phyloP scores from a whole-genome alignment of 2,329 filamentous ascomycete species.

The Ambrosiella cleistominuta region DNA sequence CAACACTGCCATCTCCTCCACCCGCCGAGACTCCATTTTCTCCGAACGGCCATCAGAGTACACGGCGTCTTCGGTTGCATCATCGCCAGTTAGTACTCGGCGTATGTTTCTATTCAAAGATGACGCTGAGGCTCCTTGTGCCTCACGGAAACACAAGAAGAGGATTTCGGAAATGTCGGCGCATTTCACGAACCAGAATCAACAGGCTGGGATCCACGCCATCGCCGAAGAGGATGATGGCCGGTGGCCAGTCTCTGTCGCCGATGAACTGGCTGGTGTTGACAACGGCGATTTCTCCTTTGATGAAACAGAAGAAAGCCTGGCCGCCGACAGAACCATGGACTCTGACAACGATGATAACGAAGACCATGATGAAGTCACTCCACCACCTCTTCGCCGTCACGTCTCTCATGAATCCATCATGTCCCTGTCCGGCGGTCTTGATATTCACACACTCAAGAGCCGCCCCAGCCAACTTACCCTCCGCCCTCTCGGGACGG shows the following conservation, averaged over 20 bases:
- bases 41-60: slow-evolving; percentile 46
- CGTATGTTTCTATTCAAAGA: slow-evolving; percentile 10
- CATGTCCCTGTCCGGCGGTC: slow-evolving; percentile 67
- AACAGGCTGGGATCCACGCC: slow-evolving; percentile 17
- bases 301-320: slow-evolving; percentile 16
- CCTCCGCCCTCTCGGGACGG: slow-evolving; percentile 33
- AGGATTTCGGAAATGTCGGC: slow-evolving; percentile 10
- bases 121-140: slow-evolving; percentile 9
- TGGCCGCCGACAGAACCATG: slow-evolving; percentile 20
- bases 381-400: slow-evolving; percentile 36
- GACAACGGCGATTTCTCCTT: slow-evolving; percentile 12
- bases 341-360: slow-evolving; percentile 18
- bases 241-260: slow-evolving; percentile 7
- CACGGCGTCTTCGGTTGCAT: slow-evolving; percentile 55
- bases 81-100: slow-evolving; percentile 51
- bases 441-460: slow-evolving; percentile 76
- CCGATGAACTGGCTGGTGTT: slow-evolving; percentile 13
- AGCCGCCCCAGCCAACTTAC: slow-evolving; percentile 60
- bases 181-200: slow-evolving; percentile 1
- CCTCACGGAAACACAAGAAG: slow-evolving; percentile 12
- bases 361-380: slow-evolving; percentile 20
- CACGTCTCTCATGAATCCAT: slow-evolving; percentile 73
- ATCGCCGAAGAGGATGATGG: slow-evolving; percentile 25
- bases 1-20: slow-evolving; percentile 22
- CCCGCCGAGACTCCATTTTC: slow-evolving; percentile 43